These are phyloP conservation scores for Cylindrotheca closterium DNA, from an alignment of 108 stramenopile genomes.

Conservation along the genomic window DNA sequence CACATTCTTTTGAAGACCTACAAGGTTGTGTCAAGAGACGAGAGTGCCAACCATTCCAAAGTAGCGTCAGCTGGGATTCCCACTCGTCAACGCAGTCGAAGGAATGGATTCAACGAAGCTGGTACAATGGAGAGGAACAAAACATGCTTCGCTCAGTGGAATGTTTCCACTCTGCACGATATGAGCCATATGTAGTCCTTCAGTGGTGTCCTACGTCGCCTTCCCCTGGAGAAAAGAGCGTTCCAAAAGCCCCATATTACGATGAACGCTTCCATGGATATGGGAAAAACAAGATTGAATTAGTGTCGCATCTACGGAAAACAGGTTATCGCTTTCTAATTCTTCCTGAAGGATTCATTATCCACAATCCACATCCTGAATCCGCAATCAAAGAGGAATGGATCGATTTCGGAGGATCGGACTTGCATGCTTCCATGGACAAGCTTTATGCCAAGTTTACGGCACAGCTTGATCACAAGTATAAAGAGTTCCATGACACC, in stretches of 20 bases:
- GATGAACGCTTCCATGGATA: slow-evolving; percentile 88
- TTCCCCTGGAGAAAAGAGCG: slow-evolving; percentile 4
- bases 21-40: slow-evolving; percentile 51
- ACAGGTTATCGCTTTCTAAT: slow-evolving; percentile 58
- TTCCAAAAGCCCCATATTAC: slow-evolving; percentile 62
- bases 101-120: slow-evolving; percentile 61
- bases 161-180: slow-evolving; percentile 80
- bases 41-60: slow-evolving; percentile 73
- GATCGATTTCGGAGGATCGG: slow-evolving; percentile 38
- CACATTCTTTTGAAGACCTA: slow-evolving; percentile 60
- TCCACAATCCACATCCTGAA: slow-evolving; percentile 84
- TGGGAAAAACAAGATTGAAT: slow-evolving; percentile 90
- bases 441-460: slow-evolving; percentile 59
- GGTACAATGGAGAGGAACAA: slow-evolving; percentile 45
- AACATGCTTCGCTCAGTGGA: slow-evolving; percentile 41
- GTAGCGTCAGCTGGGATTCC: slow-evolving; percentile 77
- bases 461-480: slow-evolving; percentile 52
- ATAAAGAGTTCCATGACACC: slow-evolving; percentile 14
- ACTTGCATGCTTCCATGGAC: slow-evolving; percentile 74
- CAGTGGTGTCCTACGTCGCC: slow-evolving; percentile 57
- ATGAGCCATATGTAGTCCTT: slow-evolving; percentile 89
- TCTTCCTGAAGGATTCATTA: slow-evolving; percentile 73
- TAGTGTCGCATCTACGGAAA: slow-evolving; percentile 72
- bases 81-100: slow-evolving; percentile 75
- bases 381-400: slow-evolving; percentile 71